These are phyloP conservation scores for Dimocarpus longan DNA, from an alignment of 345 rosid species.

Conservation along the genomic window DNA sequence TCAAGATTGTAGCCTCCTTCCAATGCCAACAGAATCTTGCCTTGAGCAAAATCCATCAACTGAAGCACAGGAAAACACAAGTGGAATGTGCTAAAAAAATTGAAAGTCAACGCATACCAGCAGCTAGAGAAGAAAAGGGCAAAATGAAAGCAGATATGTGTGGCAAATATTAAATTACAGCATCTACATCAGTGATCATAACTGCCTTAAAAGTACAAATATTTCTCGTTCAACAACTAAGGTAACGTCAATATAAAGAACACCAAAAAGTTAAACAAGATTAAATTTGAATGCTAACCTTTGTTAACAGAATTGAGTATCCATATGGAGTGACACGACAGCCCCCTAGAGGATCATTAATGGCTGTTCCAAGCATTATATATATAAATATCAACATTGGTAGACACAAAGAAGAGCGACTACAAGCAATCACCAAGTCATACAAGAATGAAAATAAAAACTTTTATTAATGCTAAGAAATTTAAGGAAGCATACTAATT, in stretches of 20 bases:
- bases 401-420: not conserved
- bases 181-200: not conserved
- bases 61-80: conserved; percentile 28
- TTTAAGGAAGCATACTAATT: not conserved
- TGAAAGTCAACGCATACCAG: not conserved
- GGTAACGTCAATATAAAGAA: not conserved
- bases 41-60: conserved; percentile 86
- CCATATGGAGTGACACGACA: conserved; percentile 85
- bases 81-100: not conserved
- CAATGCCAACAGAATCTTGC: conserved; percentile 80
- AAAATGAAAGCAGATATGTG: not conserved
- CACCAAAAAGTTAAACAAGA: conserved; percentile 1
- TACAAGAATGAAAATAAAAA: not conserved
- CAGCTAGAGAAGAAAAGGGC: not conserved
- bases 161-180: not conserved
- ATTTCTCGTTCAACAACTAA: conserved; percentile 5
- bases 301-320: conserved; percentile 72
- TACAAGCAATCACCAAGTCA: conserved; percentile 7
- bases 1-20: conserved; percentile 96
- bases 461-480: not conserved
- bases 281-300: conserved; percentile 45
- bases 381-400: not conserved
- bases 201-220: not conserved
- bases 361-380: conserved; percentile 54
- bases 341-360: conserved; percentile 88